These are phyloP conservation scores for Arachis hypogaea DNA, from an alignment of 306 rosid species.

Conservation along the genomic window DNA sequence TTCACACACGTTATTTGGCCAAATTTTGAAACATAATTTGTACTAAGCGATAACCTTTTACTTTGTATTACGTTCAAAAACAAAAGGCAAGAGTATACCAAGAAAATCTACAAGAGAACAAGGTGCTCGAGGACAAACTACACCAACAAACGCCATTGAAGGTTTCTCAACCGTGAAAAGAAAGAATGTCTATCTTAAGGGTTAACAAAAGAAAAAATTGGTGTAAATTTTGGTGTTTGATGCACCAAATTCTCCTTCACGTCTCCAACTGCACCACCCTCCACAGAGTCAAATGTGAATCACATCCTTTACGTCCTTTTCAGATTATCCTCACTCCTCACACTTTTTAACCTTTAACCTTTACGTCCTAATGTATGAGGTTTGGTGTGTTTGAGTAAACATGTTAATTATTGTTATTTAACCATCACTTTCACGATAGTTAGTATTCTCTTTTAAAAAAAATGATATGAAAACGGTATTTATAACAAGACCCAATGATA, in stretches of 20 bases:
- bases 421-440: neutral
- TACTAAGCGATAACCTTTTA: constrained; percentile 49
- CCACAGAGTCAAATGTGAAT: constrained; percentile 52
- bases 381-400: constrained; percentile 20
- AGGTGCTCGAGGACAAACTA: constrained; percentile 55
- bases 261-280: constrained; percentile 80
- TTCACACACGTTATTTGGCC: constrained; percentile 12
- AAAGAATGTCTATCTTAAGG: constrained; percentile 30
- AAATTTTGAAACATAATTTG: constrained; percentile 40
- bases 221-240: constrained; percentile 59
- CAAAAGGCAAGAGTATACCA: constrained; percentile 8
- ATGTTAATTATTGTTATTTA: neutral
- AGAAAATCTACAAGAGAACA: constrained; percentile 49
- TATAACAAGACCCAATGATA: neutral
- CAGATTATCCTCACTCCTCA: constrained; percentile 38
- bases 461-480: no score
- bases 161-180: constrained; percentile 64
- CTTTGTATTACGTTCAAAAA: constrained; percentile 43
- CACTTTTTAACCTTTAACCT: constrained; percentile 43
- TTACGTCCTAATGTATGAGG: no score
- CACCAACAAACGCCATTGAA: constrained; percentile 53
- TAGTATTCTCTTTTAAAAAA: no score
- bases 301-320: constrained; percentile 56
- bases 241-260: constrained; percentile 69
- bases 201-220: constrained; percentile 35